Evolutionary conservation across 306 rosid genomes (phyloP).

Genomic region (Acmispon strigosus): DNA sequence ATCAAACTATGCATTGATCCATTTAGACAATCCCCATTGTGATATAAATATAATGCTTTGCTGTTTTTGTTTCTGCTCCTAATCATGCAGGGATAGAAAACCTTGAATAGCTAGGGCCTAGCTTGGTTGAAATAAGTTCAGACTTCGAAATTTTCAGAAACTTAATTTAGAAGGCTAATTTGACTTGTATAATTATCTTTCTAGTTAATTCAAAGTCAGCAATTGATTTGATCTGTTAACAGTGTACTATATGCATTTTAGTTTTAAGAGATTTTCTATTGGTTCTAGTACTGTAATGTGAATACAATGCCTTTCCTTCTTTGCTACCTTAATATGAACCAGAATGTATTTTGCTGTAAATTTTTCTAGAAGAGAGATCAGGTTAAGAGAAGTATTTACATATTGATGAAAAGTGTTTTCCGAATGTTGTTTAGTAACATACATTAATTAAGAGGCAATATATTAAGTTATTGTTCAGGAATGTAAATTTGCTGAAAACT

Average conservation of each 20-base stretch:
- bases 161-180: neutral
- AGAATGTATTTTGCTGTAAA: neutral
- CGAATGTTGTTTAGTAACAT: neutral
- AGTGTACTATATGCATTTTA: neutral
- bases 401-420: neutral
- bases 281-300: neutral
- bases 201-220: neutral
- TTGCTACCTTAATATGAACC: neutral
- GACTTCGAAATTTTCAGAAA: neutral
- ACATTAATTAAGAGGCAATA: neutral
- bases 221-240: neutral
- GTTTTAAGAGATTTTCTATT: too few species aligned
- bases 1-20: neutral
- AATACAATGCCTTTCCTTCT: neutral
- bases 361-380: neutral
- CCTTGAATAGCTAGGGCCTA: neutral
- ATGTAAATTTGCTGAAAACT: too few species aligned
- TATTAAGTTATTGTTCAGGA: too few species aligned
- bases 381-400: neutral
- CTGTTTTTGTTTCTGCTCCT: neutral
- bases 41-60: neutral
- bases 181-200: neutral
- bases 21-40: neutral
- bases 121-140: neutral
- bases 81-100: slow-evolving; percentile 1